Evolutionary conservation across 768 basidiomycete species (phyloP), one percentile per base, ranked within the genome.

Genomic region (Hygrophorus pudorinus): DNA sequence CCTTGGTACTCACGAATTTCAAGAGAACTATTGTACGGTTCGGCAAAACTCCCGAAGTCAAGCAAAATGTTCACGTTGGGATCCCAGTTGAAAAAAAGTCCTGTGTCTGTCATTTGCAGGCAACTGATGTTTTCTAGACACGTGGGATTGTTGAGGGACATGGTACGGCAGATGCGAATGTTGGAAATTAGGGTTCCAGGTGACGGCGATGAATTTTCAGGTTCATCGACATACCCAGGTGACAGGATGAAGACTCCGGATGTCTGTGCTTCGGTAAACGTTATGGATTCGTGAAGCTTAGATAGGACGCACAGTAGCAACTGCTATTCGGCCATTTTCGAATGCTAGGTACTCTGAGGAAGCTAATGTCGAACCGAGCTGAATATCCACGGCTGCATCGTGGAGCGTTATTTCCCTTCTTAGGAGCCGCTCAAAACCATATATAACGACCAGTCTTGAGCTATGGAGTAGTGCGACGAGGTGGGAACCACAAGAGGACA

Each of bases 31-130:
- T 24, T 24, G 7, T 24, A 24, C 24, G 7, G 11, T 28, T 41
- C 40, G 7, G 35, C 24, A 16, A 44, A 16, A n/a, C 17, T 33
- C 11, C 33, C 42, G 13, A 28, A 32, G 12, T 1, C 28, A 11
- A 44, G 20, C 2, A 28, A 33, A 27, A n/a, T n/a, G n/a, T n/a
- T n/a, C n/a, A 35, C 42, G 20, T 20, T 28, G 35, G n/a, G 21
- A 28, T 65, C 61, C 63, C 70, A 75, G 44, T 71, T 76, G 29
- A 77, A 50, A 47, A 65, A 79, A 10, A 79, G 47, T 0, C 70
- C 71, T 0, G 73, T 72, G 20, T 73, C 68, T 0, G 73, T 72
- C 61, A 78, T 66, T 53, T 78, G 76, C 16, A 79, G 63, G 51
- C 76, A 79, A 18, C 66, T 66, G n/a, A 77, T 53, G 44, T 46